Evolutionary conservation across 805 yeast genomes (phyloP).

Genomic region (Lachancea nothofagi): DNA sequence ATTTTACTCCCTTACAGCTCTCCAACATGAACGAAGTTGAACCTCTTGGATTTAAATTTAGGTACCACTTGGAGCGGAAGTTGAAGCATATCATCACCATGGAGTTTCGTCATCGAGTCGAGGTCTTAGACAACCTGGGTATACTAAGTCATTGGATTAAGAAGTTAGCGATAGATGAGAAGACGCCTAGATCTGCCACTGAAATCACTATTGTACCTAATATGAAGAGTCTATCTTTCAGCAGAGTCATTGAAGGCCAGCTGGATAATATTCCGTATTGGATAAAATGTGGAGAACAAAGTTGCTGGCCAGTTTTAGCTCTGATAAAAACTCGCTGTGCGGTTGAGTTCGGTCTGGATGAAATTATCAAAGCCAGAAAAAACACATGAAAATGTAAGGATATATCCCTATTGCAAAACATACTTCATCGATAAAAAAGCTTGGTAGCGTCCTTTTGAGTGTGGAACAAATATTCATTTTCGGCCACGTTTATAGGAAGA

Average conservation of each 20-base stretch:
- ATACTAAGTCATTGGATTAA: conserved; percentile 63
- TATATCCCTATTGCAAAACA: not conserved
- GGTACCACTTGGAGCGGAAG: conserved; percentile 35
- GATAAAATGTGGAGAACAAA: conserved; percentile 83
- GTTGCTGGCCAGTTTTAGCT: conserved; percentile 89
- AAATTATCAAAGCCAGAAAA: conserved; percentile 44
- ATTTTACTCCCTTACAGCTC: conserved; percentile 22
- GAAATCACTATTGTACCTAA: conserved; percentile 92
- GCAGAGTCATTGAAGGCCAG: conserved; percentile 73
- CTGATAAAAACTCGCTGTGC: conserved; percentile 82
- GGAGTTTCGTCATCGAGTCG: conserved; percentile 81
- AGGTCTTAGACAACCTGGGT: conserved; percentile 73
- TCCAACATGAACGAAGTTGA: conserved; percentile 32
- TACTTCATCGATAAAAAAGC: conserved; percentile 36
- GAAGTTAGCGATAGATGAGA: conserved; percentile 81
- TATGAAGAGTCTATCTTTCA: conserved; percentile 62
- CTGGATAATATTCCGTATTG: conserved; percentile 81
- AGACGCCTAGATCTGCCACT: conserved; percentile 69
- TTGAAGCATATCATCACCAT: conserved; percentile 55
- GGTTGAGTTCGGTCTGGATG: conserved; percentile 83
- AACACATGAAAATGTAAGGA: conserved; percentile 10
- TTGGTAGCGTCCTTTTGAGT: conserved; percentile 49
- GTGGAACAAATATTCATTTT: conserved; percentile 59
- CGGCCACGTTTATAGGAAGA: conserved; percentile 35
- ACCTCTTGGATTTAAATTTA: conserved; percentile 33